These are phyloP conservation scores for Acmispon strigosus DNA, from an alignment of 306 rosid genomes.

Conservation along the genomic window DNA sequence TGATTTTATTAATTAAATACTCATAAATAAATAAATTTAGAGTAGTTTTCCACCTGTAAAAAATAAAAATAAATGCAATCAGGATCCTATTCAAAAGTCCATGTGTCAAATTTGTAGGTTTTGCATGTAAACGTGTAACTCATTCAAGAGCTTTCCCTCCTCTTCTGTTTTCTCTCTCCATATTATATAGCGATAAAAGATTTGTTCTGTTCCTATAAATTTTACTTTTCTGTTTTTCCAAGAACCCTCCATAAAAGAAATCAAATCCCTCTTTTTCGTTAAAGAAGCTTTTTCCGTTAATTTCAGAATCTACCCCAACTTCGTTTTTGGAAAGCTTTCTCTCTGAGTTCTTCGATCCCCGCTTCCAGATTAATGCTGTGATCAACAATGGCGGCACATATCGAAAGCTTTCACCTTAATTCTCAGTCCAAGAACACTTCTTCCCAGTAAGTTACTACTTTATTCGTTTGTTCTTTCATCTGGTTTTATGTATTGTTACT, in stretches of 20 bases:
- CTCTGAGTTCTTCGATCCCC: background rate
- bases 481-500: background rate
- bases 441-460: background rate
- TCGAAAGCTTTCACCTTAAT: background rate
- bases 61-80: too few species aligned
- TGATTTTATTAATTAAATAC: too few species aligned
- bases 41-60: too few species aligned
- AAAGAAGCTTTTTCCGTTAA: too few species aligned
- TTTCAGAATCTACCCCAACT: background rate
- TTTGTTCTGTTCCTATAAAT: background rate
- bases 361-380: background rate
- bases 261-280: background rate
- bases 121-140: background rate
- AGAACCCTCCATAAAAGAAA: background rate
- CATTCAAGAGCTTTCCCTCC: background rate
- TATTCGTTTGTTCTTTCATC: background rate
- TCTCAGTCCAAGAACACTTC: constrained; percentile 12
- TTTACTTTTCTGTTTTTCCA: background rate
- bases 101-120: background rate
- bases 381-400: constrained; percentile 4
- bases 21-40: too few species aligned
- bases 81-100: background rate
- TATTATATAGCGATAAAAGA: background rate
- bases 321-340: background rate
- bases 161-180: too few species aligned